Evolutionary conservation across 495 filamentous ascomycete genomes (phyloP), one percentile per base, ranked within the genome.

Genomic region (Aspergillus nidulans): DNA sequence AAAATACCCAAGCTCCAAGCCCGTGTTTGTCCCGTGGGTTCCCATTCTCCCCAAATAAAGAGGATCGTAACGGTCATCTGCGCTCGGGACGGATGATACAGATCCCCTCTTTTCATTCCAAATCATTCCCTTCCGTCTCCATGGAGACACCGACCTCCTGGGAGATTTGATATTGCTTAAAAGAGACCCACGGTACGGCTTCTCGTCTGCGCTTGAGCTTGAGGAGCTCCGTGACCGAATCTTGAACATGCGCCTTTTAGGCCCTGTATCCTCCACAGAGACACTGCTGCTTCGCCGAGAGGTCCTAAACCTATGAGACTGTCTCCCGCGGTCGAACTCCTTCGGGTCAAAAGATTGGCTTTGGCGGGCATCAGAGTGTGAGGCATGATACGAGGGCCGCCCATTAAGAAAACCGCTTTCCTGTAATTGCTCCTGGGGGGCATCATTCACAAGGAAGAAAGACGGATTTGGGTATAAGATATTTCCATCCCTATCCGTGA

Each of bases 401-500:
- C 57, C 59, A 1, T 52, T 55, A 19, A 63, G 63, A 15, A 50
- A 13, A 34, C 56, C 59, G 44, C 40, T 20, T 20, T 41, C 52
- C 13, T 52, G 45, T 12, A 53, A 49, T 16, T 56, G 56, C 43
- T 62, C 64, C 7, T 63, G 53, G 5, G 54, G 47, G 8, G 63
- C 65, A 18, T 56, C 46, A 20, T 57, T 47, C 9, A 60, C 56
- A 34, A 63, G 49, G 20, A 76, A 54, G 8, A 60, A 55, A 9
- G 52, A 41, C 12, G 64, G 38, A 51, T 75, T 65, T 1, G 84
- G 77, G 63, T 90, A 92, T 6, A 95, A 78, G 40, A 80, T 82
- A 10, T 81, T 76, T 49, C 89, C 90, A 60, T 85, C 74, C 20
- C 79, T 81, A 67, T 92, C 85, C 56, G 92, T 86, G 21, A 95